These are phyloP conservation scores for Penicillium frequentans DNA, from an alignment of 2,329 filamentous ascomycete genomes.

Conservation along the genomic window DNA sequence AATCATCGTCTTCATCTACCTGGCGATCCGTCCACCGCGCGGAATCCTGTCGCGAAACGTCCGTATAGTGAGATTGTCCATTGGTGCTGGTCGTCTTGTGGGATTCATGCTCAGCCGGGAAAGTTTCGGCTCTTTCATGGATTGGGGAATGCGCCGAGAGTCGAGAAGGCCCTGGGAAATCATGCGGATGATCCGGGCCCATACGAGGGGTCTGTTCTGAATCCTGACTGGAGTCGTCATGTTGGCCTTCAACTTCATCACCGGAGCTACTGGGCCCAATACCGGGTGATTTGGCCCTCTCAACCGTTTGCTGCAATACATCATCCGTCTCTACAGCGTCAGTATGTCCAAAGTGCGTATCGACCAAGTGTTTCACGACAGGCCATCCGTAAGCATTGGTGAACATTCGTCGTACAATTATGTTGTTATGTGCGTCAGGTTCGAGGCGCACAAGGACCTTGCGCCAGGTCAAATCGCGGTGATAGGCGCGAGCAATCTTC, in stretches of 20 bases:
- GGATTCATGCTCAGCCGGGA: constrained; percentile 9
- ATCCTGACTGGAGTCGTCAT: constrained; percentile 30
- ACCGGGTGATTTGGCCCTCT: constrained; percentile 65
- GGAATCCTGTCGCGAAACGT: constrained; percentile 49
- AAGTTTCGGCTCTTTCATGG: constrained; percentile 1
- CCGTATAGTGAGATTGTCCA: constrained; percentile 8
- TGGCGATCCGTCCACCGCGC: constrained; percentile 67
- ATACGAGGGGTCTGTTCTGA: constrained; percentile 1
- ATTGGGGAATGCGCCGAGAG: background rate
- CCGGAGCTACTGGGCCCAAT: constrained; percentile 63
- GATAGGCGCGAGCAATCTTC: constrained; percentile 95
- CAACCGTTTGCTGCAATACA: constrained; percentile 64
- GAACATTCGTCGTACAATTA: constrained; percentile 94
- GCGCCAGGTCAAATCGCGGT: constrained; percentile 87
- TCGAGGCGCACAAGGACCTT: constrained; percentile 95
- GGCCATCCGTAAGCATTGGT: constrained; percentile 98
- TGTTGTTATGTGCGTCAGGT: constrained; percentile 98
- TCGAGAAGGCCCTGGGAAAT: background rate
- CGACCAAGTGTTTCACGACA: constrained; percentile 89
- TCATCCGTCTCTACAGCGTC: constrained; percentile 65
- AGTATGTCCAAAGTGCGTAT: constrained; percentile 87
- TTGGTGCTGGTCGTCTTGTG: constrained; percentile 9
- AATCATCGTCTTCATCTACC: constrained; percentile 54
- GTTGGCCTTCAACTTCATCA: constrained; percentile 58
- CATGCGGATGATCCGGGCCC: background rate